Conservation (phyloP, 2,329 filamentous ascomycete genomes). For the Aspergillus tubingensis region DNA sequence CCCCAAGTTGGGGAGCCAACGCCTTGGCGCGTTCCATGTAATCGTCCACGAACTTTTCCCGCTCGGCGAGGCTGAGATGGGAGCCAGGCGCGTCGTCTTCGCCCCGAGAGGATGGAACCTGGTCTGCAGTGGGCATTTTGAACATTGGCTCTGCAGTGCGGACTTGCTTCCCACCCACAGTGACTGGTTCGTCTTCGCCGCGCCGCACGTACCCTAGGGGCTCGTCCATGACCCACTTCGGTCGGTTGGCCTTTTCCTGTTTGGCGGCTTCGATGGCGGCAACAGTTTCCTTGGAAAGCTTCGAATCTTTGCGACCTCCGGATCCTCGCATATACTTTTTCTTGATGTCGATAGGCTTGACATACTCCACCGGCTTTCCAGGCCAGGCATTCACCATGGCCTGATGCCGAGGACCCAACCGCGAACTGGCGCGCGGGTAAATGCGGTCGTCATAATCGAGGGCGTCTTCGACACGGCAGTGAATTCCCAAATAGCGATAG, state of each 20-base stretch:
- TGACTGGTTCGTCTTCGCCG: slow-evolving; percentile 71
- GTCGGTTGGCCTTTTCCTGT: slow-evolving; percentile 73
- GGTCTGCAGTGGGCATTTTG: slow-evolving; percentile 65
- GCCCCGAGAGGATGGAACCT: slow-evolving; percentile 47
- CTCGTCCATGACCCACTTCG: slow-evolving; percentile 92
- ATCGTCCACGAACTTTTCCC: slow-evolving; percentile 66
- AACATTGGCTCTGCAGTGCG: slow-evolving; percentile 77
- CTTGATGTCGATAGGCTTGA: slow-evolving; percentile 84
- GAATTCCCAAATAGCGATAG: slow-evolving; percentile 91
- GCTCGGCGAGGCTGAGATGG: slow-evolving; percentile 38
- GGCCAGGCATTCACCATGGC: slow-evolving; percentile 83
- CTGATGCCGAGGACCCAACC: slow-evolving; percentile 87
- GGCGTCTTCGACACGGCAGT: slow-evolving; percentile 92
- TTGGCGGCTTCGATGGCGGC: slow-evolving; percentile 82
- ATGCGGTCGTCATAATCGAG: slow-evolving; percentile 97
- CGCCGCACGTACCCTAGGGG: slow-evolving; percentile 81
- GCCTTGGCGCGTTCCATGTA: slow-evolving; percentile 73
- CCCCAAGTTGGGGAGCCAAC: slow-evolving; percentile 66
- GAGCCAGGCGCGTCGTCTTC: slow-evolving; percentile 43
- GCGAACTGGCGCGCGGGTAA: slow-evolving; percentile 91
- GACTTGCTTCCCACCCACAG: slow-evolving; percentile 65
- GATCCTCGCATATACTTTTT: slow-evolving; percentile 67
- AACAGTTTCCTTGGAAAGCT: slow-evolving; percentile 75
- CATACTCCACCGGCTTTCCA: slow-evolving; percentile 82
- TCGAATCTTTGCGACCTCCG: slow-evolving; percentile 71